Conservation (phyloP, 192 early-diverging fungal genomes). For the Cladochytrium replicatum region DNA sequence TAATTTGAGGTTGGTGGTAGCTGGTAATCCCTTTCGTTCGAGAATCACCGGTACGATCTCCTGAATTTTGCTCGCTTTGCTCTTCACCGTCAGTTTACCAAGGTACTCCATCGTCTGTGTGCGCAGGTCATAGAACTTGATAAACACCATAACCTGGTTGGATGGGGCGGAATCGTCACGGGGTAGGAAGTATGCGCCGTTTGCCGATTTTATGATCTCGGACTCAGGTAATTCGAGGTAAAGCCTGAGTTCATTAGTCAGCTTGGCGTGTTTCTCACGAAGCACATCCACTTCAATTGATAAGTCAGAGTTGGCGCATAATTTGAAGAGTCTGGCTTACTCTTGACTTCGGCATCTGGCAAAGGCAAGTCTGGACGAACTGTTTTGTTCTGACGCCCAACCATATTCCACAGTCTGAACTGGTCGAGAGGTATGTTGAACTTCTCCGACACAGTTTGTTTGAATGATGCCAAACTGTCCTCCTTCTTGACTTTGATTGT, state of each 20-base stretch:
- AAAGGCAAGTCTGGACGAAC: constrained; percentile 72
- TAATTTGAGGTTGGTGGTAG: constrained; percentile 46
- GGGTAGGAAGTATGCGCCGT: constrained; percentile 8
- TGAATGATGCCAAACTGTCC: constrained; percentile 34
- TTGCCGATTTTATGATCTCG: no score
- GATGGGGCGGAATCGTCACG: constrained; percentile 14
- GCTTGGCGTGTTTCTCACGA: constrained; percentile 17
- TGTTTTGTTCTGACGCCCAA: constrained; percentile 86
- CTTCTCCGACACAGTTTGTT: constrained; percentile 31
- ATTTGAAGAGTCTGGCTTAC: constrained; percentile 26
- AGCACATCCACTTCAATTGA: constrained; percentile 21
- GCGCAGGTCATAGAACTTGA: constrained; percentile 75
- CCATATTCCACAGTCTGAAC: constrained; percentile 78
- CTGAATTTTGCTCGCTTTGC: constrained; percentile 30
- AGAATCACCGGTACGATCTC: constrained; percentile 50
- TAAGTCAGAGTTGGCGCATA: background rate
- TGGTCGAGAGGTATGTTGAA: constrained; percentile 35
- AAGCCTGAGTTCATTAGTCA: constrained; percentile 22
- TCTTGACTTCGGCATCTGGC: constrained; percentile 26
- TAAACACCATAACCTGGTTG: constrained; percentile 54
- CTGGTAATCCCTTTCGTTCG: constrained; percentile 42
- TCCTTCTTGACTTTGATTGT: constrained; percentile 46
- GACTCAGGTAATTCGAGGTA: constrained; percentile 26
- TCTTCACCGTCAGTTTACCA: constrained; percentile 15
- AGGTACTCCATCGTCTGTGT: constrained; percentile 45